phyloP scores from a whole-genome alignment of 169 alveolate species.

The Perkinsus olseni region DNA sequence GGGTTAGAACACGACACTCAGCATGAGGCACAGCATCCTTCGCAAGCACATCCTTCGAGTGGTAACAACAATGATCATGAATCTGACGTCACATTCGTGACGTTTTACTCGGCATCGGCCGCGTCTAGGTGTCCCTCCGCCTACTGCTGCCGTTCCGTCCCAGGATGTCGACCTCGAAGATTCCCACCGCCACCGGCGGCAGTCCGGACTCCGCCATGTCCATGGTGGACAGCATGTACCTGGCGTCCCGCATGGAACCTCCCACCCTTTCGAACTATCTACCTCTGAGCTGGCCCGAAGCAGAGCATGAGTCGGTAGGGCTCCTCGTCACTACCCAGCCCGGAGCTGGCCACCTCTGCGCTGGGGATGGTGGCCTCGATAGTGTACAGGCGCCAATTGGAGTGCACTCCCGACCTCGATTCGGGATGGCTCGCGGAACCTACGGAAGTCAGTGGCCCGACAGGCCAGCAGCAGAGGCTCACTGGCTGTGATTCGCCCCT shows the following conservation, averaged over 20 bases:
- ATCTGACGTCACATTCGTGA: no score
- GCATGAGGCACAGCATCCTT: no score
- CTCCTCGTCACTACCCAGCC: neutral
- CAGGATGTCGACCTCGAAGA: neutral
- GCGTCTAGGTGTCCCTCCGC: no score
- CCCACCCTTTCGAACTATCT: neutral
- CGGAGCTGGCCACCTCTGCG: neutral
- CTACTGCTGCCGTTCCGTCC: neutral
- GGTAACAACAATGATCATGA: no score
- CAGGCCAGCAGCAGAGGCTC: neutral
- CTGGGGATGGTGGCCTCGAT: neutral
- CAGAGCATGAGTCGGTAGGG: neutral
- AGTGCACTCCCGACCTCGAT: neutral
- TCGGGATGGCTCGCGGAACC: neutral
- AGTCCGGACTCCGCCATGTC: neutral
- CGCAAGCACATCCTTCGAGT: no score
- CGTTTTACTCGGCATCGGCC: no score
- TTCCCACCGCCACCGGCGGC: neutral
- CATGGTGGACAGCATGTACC: neutral
- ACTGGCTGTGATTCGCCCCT: neutral
- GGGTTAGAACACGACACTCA: no score
- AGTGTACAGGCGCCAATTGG: neutral
- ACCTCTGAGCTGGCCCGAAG: neutral
- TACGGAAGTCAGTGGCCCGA: neutral
- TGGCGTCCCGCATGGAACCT: neutral